Base-by-base conservation (phyloP, 192 early-diverging fungal genomes). In the Backusella macrospora region DNA sequence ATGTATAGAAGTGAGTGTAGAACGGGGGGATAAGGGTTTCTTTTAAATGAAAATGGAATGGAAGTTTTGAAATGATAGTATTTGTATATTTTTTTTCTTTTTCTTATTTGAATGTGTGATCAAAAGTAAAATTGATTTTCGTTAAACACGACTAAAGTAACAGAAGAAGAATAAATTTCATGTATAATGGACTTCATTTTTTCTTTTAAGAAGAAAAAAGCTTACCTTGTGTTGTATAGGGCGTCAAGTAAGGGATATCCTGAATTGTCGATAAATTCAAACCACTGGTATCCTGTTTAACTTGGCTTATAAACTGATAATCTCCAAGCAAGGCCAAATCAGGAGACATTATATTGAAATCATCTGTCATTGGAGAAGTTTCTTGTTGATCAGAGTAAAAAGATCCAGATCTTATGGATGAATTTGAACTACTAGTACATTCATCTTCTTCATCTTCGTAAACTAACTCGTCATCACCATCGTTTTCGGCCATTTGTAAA, bases 401-500 rank as follows among this genome's bases (percentile, higher is more conserved):
- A 34, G 29, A 2, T 23, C 21, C 21, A 26, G 52, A 59, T 29
- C 65, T 42, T 45, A 43, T 44, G 16, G 67, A 45, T 2, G 67
- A 45, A 68, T 10, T 26, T 10, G 65, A 43, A 16, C 67, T 26
- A 16, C 13, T 26, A 10, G 21, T 13, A 12, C 3, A 10, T 37
- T 29, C 59, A 29, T 62, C 29, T 62, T 34, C 59, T 5, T 62
- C 59, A 0, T 62, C 29, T 9, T 21, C n/a, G 6, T 26, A 42
- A 2, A 26, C 43, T 16, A 45, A 13, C 6, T 16, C 44, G 1
- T 76, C 74, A 37, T 76, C 74, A 12, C 55, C 59, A 18, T 64
- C 65, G 8, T 65, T 48, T 12, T 16, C 29, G 8, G 76, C 48
- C 38, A 77, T 63, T 59, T 72, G 62, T 12, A 43, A 23, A 26